Evolutionary conservation across 2,329 filamentous ascomycete species (phyloP).

Genomic region (Periconia digitata): DNA sequence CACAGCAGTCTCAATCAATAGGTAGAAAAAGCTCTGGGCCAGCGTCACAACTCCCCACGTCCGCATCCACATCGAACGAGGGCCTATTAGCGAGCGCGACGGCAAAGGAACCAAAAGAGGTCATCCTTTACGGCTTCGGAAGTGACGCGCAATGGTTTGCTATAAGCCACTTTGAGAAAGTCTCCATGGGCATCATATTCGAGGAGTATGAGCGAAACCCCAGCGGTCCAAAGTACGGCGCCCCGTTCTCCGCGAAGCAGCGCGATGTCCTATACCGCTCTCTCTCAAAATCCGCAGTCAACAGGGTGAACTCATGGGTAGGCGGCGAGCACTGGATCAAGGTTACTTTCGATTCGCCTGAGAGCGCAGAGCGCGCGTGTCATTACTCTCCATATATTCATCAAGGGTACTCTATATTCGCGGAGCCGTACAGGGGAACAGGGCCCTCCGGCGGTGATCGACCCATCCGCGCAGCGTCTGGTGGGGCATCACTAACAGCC

Average conservation of each 20-base stretch:
- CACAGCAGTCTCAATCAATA: conserved; percentile 20
- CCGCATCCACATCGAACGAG: conserved; percentile 38
- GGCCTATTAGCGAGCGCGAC: conserved; percentile 39
- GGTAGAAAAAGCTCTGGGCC: conserved; percentile 19
- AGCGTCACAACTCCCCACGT: conserved; percentile 24
- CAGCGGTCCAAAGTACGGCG: conserved; percentile 71
- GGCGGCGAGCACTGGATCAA: conserved; percentile 89
- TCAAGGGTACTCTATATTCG: conserved; percentile 51
- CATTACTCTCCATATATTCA: conserved; percentile 51
- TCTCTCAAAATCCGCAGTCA: conserved; percentile 71
- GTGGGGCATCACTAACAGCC: conserved; percentile 19
- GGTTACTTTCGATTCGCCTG: conserved; percentile 53
- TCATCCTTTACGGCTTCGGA: conserved; percentile 82
- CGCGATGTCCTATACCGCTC: conserved; percentile 65
- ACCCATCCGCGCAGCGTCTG: conserved; percentile 43
- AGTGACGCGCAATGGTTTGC: conserved; percentile 75
- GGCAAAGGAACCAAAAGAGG: conserved; percentile 67
- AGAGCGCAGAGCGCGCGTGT: conserved; percentile 52
- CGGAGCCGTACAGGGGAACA: conserved; percentile 50
- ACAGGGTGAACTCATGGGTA: conserved; percentile 77
- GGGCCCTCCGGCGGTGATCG: conserved; percentile 47
- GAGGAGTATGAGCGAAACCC: conserved; percentile 91
- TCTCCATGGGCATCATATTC: conserved; percentile 78
- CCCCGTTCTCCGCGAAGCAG: conserved; percentile 72
- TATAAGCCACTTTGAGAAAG: conserved; percentile 82